Percentiles rank a stretch among this genome's conserved stretches.
phyloP scores from a whole-genome alignment of 1,139 yeast genomes.

The Saccharomycopsis hybrid region DNA sequence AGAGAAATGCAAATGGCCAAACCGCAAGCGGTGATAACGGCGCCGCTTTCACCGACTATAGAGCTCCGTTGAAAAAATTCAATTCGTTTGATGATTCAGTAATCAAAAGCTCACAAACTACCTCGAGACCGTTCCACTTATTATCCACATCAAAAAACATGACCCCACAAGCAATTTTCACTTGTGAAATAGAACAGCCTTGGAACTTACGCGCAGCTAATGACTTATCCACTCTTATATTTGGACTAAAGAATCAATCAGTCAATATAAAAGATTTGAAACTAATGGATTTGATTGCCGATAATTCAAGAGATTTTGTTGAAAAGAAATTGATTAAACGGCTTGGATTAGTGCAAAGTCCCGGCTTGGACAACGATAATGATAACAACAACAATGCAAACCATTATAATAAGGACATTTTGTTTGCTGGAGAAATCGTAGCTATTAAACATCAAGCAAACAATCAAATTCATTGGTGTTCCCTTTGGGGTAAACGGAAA shows the following conservation, averaged over 20 bases:
- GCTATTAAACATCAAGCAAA: conserved; percentile 42
- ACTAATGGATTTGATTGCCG: conserved; percentile 70
- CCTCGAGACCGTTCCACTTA: conserved; percentile 48
- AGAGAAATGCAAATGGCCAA: conserved; percentile 2
- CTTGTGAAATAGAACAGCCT: conserved; percentile 67
- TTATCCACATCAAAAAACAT: conserved; percentile 60
- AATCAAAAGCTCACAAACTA: conserved; percentile 7
- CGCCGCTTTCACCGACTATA: not conserved
- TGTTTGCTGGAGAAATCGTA: conserved; percentile 50
- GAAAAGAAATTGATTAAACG: conserved; percentile 42
- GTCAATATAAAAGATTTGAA: conserved; percentile 46
- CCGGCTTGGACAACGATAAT: not conserved
- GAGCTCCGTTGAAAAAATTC: conserved; percentile 14
- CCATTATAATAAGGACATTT: conserved; percentile 34
- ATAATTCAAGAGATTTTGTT: conserved; percentile 64
- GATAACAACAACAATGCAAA: conserved; percentile 3
- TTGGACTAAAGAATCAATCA: conserved; percentile 69
- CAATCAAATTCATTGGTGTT: conserved; percentile 60
- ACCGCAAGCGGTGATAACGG: not conserved
- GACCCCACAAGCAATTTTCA: conserved; percentile 76
- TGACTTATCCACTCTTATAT: conserved; percentile 81
- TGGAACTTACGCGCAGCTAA: conserved; percentile 82
- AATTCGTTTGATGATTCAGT: conserved; percentile 20
- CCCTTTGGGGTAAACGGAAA: conserved; percentile 80
- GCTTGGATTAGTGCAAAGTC: no score